A percentile compares a stretch with the other conserved stretches of the same genome.
Conservation (phyloP, 176 grass and related monocot genomes). For the Ensete glaucum region DNA sequence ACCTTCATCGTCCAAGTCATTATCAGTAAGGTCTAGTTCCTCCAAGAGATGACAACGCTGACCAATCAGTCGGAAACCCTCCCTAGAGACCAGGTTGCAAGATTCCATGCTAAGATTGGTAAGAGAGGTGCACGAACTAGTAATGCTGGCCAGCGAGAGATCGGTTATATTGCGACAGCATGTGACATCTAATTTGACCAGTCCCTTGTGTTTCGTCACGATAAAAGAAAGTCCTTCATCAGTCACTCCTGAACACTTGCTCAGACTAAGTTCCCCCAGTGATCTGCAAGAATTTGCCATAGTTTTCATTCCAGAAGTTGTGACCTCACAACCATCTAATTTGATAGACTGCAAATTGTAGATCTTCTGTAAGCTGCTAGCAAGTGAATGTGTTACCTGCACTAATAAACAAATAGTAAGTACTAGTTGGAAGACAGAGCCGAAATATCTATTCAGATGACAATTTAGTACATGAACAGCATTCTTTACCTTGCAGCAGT, state of each 20-base stretch:
- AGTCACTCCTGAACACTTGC: conserved; percentile 66
- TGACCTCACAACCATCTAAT: conserved; percentile 58
- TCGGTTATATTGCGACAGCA: conserved; percentile 70
- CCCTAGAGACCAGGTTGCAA: conserved; percentile 43
- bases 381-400: conserved; percentile 45
- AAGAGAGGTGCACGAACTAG: conserved; percentile 59
- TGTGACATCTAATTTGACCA: conserved; percentile 72
- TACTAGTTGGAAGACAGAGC: conserved; percentile 11
- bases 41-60: conserved; percentile 39
- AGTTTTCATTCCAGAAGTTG: conserved; percentile 33
- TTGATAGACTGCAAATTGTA: conserved; percentile 46
- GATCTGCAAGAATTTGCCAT: conserved; percentile 49
- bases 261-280: conserved; percentile 58
- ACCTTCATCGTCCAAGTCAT: conserved; percentile 83
- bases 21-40: conserved; percentile 76
- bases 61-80: conserved; percentile 56
- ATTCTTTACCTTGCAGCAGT: conserved; percentile 55
- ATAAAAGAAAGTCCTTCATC: conserved; percentile 53
- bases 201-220: conserved; percentile 41
- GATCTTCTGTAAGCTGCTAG: conserved; percentile 29
- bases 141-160: conserved; percentile 48
- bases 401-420: not conserved
- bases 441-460: not conserved
- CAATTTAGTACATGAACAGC: conserved; percentile 1
- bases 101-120: conserved; percentile 80